phyloP scores from a whole-genome alignment of 78 protist genomes.

The Dictyostelium citrinum region DNA sequence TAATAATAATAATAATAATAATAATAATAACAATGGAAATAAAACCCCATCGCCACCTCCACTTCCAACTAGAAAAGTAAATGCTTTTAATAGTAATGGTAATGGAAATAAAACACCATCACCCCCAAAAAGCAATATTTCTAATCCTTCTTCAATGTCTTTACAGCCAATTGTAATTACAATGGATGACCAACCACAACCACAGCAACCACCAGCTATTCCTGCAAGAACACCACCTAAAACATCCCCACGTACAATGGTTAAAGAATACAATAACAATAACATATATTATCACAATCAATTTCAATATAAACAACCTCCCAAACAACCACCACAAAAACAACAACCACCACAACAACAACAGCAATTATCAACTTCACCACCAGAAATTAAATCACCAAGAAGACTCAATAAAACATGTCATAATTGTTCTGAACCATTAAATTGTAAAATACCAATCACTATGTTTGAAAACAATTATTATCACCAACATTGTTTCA shows the following conservation, averaged over 20 bases:
- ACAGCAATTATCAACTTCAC: not conserved
- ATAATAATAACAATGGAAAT: not conserved
- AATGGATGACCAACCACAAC: not conserved
- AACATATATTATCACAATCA: not conserved
- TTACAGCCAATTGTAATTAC: not conserved
- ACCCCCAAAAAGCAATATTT: not conserved
- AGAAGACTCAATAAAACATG: constrained; percentile 30
- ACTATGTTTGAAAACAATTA: constrained; percentile 12
- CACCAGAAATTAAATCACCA: constrained; percentile 15
- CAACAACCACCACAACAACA: not conserved
- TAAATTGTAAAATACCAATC: not conserved
- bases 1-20: too few relatives aligned
- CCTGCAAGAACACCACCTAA: not conserved
- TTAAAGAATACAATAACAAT: not conserved
- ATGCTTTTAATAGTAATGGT: not conserved
- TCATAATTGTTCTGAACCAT: not conserved
- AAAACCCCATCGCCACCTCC: not conserved
- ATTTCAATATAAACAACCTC: not conserved
- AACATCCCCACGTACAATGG: not conserved
- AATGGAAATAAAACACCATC: not conserved
- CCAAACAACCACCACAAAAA: not conserved
- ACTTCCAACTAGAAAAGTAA: not conserved
- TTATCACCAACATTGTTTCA: constrained; percentile 35
- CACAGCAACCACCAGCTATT: not conserved
- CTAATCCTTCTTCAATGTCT: not conserved